Percentiles rank a stretch among this genome's conserved stretches.
Conservation (phyloP, 2,329 filamentous ascomycete genomes). For the Amesomyces nigricolor region DNA sequence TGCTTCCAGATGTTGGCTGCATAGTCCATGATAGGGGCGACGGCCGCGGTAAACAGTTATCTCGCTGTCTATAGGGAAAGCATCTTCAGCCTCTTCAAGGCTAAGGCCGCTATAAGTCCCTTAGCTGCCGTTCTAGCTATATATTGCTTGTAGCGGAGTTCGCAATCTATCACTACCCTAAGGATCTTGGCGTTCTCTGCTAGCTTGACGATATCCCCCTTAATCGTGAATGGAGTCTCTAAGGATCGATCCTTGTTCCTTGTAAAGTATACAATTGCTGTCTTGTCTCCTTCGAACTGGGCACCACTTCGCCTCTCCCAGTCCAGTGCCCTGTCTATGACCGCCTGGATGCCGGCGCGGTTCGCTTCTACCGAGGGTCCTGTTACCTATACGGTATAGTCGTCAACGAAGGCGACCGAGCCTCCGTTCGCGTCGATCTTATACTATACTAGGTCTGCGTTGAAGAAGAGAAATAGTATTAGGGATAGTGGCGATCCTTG, state of each 20-base stretch:
- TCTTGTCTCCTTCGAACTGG: no score
- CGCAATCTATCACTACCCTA: conserved; percentile 11
- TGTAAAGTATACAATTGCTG: conserved; percentile 6
- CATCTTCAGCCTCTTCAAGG: conserved; percentile 20
- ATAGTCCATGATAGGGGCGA: conserved; percentile 22
- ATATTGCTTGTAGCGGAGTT: conserved; percentile 16
- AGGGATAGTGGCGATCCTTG: not conserved
- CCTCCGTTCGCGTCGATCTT: no score
- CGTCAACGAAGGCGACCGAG: no score
- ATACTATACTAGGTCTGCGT: not conserved
- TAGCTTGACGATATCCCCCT: conserved; percentile 5
- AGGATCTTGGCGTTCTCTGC: conserved; percentile 11
- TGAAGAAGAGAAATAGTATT: not conserved
- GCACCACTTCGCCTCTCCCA: no score
- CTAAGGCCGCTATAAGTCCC: conserved; percentile 17
- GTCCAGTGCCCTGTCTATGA: no score
- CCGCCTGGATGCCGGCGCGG: no score
- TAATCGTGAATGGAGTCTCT: conserved; percentile 22
- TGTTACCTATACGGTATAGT: no score
- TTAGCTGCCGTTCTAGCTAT: conserved; percentile 10
- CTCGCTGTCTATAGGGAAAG: conserved; percentile 17
- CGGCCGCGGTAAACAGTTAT: conserved; percentile 20
- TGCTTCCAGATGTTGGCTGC: conserved; percentile 18
- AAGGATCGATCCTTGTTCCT: conserved; percentile 19
- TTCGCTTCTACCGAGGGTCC: no score